Percentiles rank a stretch among this genome's conserved stretches.
Evolutionary conservation across 495 filamentous ascomycete genomes (phyloP).

Genomic region (Aspergillus kassunensis): DNA sequence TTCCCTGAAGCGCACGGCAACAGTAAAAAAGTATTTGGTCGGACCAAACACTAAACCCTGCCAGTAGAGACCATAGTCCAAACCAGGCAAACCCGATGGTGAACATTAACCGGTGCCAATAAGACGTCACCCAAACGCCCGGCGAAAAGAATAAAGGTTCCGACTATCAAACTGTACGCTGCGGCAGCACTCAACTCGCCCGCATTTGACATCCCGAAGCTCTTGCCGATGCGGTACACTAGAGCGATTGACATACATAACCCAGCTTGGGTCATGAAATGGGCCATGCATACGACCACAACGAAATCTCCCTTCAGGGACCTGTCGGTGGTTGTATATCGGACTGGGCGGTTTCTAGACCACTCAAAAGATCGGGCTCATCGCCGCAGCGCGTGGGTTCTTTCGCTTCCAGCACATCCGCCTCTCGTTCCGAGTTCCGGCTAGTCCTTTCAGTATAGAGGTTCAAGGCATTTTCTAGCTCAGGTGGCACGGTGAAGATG

Average conservation of each 20-base stretch:
- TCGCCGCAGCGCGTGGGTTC: neutral
- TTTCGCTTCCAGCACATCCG: slow-evolving; percentile 8
- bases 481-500: neutral
- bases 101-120: slow-evolving; percentile 60
- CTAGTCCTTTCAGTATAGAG: neutral
- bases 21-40: slow-evolving; percentile 40
- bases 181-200: slow-evolving; percentile 41
- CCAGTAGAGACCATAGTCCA: slow-evolving; percentile 54
- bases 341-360: slow-evolving; percentile 18
- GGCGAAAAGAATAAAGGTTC: slow-evolving; percentile 61
- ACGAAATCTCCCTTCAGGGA: slow-evolving; percentile 40
- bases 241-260: slow-evolving; percentile 38
- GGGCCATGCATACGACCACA: slow-evolving; percentile 41
- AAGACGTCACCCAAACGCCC: slow-evolving; percentile 62
- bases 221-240: slow-evolving; percentile 40
- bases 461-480: neutral
- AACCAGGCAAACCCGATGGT: slow-evolving; percentile 61
- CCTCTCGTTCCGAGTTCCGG: neutral
- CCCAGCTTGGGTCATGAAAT: slow-evolving; percentile 46
- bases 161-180: slow-evolving; percentile 54
- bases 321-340: slow-evolving; percentile 8
- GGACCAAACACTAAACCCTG: slow-evolving; percentile 45
- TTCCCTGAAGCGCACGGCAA: slow-evolving; percentile 46
- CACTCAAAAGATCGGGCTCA: slow-evolving; percentile 17
- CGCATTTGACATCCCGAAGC: slow-evolving; percentile 36